Conservation (phyloP, 306 rosid genomes). For the Coriaria nepalensis region DNA sequence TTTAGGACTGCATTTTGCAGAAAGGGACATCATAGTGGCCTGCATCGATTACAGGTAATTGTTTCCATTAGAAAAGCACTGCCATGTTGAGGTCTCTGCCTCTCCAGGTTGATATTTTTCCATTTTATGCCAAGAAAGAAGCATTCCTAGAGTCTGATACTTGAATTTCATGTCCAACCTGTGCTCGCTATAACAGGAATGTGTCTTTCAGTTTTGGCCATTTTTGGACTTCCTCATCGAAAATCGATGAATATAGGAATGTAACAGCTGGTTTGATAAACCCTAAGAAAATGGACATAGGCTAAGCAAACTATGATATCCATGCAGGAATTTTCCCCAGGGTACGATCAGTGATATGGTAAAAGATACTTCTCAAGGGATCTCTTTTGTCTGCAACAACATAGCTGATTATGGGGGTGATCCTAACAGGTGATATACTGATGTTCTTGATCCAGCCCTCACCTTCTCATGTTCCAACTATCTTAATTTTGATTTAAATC, state of each 20-base stretch:
- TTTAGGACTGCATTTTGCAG: conserved; percentile 76
- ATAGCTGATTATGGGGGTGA: conserved; percentile 80
- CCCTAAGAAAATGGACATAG: no score
- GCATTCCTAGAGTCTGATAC: neutral
- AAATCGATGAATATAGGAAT: no score
- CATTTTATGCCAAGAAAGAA: conserved; percentile 9
- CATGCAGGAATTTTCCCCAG: conserved; percentile 91
- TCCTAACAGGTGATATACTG: conserved; percentile 52
- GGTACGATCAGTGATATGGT: conserved; percentile 97
- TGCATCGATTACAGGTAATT: conserved; percentile 85
- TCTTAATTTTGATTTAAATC: conserved; percentile 7
- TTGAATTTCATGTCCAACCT: conserved; percentile 1
- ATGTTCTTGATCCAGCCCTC: conserved; percentile 11
- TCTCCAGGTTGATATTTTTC: conserved; percentile 18
- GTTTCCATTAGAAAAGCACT: conserved; percentile 18
- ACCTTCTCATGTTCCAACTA: conserved; percentile 12
- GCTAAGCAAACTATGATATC: neutral
- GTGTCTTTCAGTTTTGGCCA: neutral
- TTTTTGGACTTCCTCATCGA: no score
- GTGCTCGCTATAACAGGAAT: neutral
- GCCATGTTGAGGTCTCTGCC: conserved; percentile 19
- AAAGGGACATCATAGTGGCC: conserved; percentile 84
- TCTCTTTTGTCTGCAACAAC: conserved; percentile 56
- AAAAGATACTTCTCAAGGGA: conserved; percentile 61
- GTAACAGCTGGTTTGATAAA: no score